Base-by-base conservation (phyloP, 805 yeast genomes). In the Schwanniomyces yamadae region DNA sequence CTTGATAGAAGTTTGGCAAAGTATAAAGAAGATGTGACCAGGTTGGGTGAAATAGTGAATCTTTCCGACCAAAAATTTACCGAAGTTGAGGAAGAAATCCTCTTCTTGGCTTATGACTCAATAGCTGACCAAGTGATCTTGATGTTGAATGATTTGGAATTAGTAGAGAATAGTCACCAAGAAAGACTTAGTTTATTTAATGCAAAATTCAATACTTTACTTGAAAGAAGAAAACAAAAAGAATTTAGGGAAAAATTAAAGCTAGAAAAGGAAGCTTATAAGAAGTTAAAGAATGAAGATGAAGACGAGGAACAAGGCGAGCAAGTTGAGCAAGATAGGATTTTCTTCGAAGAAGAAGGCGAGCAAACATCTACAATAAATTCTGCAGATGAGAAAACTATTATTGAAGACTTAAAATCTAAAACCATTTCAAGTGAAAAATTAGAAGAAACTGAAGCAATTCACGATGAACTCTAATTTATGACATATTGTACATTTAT, bases 181-280 rank as follows among this genome's bases (percentile, higher is more conserved):
- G 53, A 54, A 17, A 54, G 71, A 39, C 25, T 57, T 7, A 34
- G 46, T 5, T 40, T 43, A 20, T 57, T 67, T 46, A 48, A 55
- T 24, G 31, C 42, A 15, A 62, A 58, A 36, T 52, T 55, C 28
- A 55, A 55, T 5, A 55, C 48, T 17, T 52, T 66, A 31, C 28
- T 51, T 18, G 57, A 52, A 28, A 63, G 69, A 46, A 59, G 56
- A 36, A 39, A 40, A 9, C 59, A 57, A 37, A 59, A 56, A 39
- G 67, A 63, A 37, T 45, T 49, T 25, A 61, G 63, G 44, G 56
- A 55, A 27, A 57, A 58, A 45, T 40, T 59, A 37, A 66, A 56
- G 39, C 51, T 57, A 33, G 54, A 45, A 25, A 48, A 50, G 30
- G 50, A 54, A 30, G 47, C 48, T 23, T 50, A 48, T 24, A 46